phyloP scores from a whole-genome alignment of 148 eudicot genomes.

The Rhododendron molle region DNA sequence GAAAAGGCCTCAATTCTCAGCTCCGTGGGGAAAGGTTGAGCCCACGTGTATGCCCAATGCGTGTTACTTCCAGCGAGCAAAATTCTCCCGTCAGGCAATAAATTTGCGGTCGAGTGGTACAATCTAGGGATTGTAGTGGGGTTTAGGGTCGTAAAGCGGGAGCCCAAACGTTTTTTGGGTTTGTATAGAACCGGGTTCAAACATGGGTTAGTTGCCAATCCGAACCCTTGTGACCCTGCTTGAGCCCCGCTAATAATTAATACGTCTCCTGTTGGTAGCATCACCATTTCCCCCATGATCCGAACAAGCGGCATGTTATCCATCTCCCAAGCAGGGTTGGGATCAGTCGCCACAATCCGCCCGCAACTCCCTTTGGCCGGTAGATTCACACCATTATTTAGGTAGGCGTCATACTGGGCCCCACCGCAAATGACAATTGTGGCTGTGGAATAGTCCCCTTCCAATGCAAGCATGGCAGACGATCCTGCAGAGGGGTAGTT shows the following conservation, averaged over 20 bases:
- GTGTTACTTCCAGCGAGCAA: constrained; percentile 85
- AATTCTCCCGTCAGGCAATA: constrained; percentile 83
- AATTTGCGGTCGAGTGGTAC: constrained; percentile 93
- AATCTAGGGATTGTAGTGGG: constrained; percentile 68
- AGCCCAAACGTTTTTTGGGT: constrained; percentile 56
- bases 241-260: constrained; percentile 80
- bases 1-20: constrained; percentile 72
- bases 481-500: constrained; percentile 26
- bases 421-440: background rate
- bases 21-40: constrained; percentile 52
- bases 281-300: constrained; percentile 94
- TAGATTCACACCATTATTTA: too few relatives aligned
- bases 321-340: constrained; percentile 70
- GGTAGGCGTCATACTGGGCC: background rate
- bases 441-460: background rate
- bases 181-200: constrained; percentile 63
- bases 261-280: constrained; percentile 72
- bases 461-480: background rate
- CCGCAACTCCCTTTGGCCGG: too few relatives aligned
- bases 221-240: constrained; percentile 73
- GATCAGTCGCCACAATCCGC: constrained; percentile 28
- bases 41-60: constrained; percentile 57
- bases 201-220: constrained; percentile 26
- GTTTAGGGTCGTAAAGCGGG: constrained; percentile 77
- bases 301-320: constrained; percentile 76